A percentile compares a stretch with the other conserved stretches of the same genome.
Conservation (phyloP, 768 basidiomycete species). For the Exidia glandulosa region DNA sequence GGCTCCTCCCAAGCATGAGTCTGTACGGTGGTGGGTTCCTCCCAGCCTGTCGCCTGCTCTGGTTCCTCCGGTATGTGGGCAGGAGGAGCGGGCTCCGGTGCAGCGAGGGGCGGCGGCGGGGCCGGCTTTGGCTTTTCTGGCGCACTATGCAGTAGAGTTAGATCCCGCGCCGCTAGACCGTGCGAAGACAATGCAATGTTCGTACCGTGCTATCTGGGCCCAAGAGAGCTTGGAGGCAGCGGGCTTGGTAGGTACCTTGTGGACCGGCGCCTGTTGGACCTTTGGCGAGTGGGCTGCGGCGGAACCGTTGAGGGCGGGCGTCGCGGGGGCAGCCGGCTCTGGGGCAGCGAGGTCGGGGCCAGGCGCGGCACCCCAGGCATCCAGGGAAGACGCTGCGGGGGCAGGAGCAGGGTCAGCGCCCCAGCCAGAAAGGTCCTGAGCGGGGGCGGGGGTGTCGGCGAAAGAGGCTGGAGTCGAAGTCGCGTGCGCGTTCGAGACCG, state of each 20-base stretch:
- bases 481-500: conserved; percentile 13
- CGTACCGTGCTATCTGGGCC: conserved; percentile 74
- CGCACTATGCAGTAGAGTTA: conserved; percentile 3
- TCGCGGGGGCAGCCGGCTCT: neutral
- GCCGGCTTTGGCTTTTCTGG: conserved; percentile 18
- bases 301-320: conserved; percentile 12
- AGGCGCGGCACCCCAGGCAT: conserved; percentile 15
- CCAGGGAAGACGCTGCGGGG: conserved; percentile 17
- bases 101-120: conserved; percentile 26
- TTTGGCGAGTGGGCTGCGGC: neutral
- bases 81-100: conserved; percentile 14
- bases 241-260: neutral
- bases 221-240: conserved; percentile 65
- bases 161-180: neutral
- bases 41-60: conserved; percentile 34
- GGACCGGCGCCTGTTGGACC: neutral
- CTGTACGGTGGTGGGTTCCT: conserved; percentile 63
- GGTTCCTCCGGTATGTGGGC: conserved; percentile 8
- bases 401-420: conserved; percentile 7
- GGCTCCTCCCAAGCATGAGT: conserved; percentile 68
- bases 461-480: conserved; percentile 2
- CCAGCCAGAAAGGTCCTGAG: neutral
- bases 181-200: conserved; percentile 4
- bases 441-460: neutral
- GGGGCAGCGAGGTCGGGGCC: conserved; percentile 13